Evolutionary conservation across 345 rosid species (phyloP), one percentile per base, ranked within the genome.

Genomic region (Moringa oleifera): DNA sequence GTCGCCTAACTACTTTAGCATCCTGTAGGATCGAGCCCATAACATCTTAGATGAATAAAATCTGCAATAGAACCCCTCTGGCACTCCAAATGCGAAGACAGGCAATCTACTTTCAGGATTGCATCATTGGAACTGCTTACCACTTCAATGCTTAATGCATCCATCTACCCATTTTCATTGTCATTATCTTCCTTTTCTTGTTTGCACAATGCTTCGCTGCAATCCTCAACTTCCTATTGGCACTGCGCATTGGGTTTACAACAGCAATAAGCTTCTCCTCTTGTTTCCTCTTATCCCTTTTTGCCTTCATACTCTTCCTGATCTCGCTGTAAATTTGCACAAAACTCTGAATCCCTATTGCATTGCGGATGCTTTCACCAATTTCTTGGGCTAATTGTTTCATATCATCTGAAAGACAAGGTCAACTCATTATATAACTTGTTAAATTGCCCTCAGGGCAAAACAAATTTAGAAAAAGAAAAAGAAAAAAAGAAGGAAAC

Each of bases 211-310:
- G 84, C 87, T 90, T 94, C 55, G 83, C 83, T 16, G 97, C 83
- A 19, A 82, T 61, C 68, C 86, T 85, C 51, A 85, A 69, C 77
- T 90, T 94, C 79, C 99, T 86, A 83, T 88, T 88, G 23, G 96
- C 96, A 63, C 81, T 85, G 25, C 95, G 73, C 69, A 25, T 71
- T 0, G 97, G 97, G 64, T 94, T 89, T n/a, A 84, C 81, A 33
- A 90, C 97, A 28, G 96, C 91, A 93, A 86, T 85, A 20, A 77
- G 67, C 78, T 94, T 94, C 55, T 83, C 91, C 6, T 83, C 96
- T 57, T 73, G 78, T 71, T 77, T 94, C 76, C 89, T 85, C 79
- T 80, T 88, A 2, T 94, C 95, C 61, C 97, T 77, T 75, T 77
- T 90, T 41, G 60, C 65, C 79, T 76, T 82, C 51, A 90, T 52